Evolutionary conservation across 192 early-diverging fungal species (phyloP).

Genomic region (Radiomyces spectabilis): DNA sequence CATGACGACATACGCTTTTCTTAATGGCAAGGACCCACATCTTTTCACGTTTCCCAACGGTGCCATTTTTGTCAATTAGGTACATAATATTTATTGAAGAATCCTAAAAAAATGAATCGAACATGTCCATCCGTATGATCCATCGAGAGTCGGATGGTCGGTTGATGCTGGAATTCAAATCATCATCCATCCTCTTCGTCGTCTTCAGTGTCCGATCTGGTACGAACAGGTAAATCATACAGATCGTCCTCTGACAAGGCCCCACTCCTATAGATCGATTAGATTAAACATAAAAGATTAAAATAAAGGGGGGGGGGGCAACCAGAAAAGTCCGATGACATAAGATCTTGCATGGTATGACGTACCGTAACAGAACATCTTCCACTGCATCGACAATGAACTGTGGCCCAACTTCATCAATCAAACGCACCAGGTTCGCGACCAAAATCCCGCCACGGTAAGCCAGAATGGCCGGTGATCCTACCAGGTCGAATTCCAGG

Average conservation of each 20-base stretch:
- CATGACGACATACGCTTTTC: too few species aligned
- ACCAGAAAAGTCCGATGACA: neutral
- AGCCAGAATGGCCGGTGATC: conserved; percentile 45
- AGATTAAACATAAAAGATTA: neutral
- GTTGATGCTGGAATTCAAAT: neutral
- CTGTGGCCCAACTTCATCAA: conserved; percentile 32
- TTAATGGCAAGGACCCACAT: too few species aligned
- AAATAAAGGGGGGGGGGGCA: neutral
- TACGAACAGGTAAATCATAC: conserved; percentile 6
- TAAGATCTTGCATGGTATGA: neutral
- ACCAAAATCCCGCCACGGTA: conserved; percentile 45
- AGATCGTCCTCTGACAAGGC: conserved; percentile 25
- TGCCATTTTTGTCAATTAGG: too few species aligned
- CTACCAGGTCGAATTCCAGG: conserved; percentile 50
- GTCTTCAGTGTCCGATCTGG: conserved; percentile 5
- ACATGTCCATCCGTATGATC: too few species aligned
- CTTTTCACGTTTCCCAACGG: too few species aligned
- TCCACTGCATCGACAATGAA: conserved; percentile 38
- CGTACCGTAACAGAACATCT: conserved; percentile 41
- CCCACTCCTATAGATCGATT: conserved; percentile 6
- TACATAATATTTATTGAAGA: too few species aligned
- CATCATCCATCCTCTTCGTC: too few species aligned
- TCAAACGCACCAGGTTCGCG: conserved; percentile 46
- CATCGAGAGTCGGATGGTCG: too few species aligned
- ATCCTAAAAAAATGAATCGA: too few species aligned